These are phyloP conservation scores for Cryptosporidium andersoni DNA, from an alignment of 169 alveolate genomes.

Conservation along the genomic window DNA sequence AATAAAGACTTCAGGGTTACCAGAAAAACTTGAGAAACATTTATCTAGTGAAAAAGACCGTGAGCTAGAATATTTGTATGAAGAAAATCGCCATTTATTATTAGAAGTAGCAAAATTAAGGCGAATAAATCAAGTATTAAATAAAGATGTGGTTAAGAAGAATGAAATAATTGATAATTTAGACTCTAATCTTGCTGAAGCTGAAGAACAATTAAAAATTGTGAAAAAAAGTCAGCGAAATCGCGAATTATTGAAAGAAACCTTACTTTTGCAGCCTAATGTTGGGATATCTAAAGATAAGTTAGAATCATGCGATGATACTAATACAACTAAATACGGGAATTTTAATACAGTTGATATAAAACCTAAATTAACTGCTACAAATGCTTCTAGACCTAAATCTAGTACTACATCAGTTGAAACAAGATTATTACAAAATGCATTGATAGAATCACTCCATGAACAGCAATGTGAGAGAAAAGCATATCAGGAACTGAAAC, in stretches of 20 bases:
- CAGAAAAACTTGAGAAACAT: constrained; percentile 56
- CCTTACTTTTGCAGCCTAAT: too few relatives aligned
- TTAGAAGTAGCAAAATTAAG: constrained; percentile 44
- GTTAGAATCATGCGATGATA: too few relatives aligned
- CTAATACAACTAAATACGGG: constrained; percentile 33
- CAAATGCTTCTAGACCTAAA: constrained; percentile 12
- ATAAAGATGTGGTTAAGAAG: constrained; percentile 48
- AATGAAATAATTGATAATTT: constrained; percentile 55
- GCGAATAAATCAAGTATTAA: constrained; percentile 51
- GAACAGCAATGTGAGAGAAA: constrained; percentile 33
- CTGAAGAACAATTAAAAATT: constrained; percentile 41
- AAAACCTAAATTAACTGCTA: neutral
- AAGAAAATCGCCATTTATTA: constrained; percentile 46
- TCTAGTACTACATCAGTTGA: constrained; percentile 22
- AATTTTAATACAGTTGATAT: constrained; percentile 58
- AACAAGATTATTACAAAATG: constrained; percentile 27
- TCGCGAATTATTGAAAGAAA: too few relatives aligned
- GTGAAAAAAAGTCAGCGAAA: constrained; percentile 10
- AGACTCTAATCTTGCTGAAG: constrained; percentile 56
- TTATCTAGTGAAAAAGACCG: constrained; percentile 52
- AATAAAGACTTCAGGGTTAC: constrained; percentile 32
- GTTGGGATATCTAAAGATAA: too few relatives aligned
- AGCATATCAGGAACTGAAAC: constrained; percentile 42
- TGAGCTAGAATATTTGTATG: constrained; percentile 45
- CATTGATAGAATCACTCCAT: constrained; percentile 27